Conservation (phyloP, 306 rosid genomes). For the Vigna angularis region DNA sequence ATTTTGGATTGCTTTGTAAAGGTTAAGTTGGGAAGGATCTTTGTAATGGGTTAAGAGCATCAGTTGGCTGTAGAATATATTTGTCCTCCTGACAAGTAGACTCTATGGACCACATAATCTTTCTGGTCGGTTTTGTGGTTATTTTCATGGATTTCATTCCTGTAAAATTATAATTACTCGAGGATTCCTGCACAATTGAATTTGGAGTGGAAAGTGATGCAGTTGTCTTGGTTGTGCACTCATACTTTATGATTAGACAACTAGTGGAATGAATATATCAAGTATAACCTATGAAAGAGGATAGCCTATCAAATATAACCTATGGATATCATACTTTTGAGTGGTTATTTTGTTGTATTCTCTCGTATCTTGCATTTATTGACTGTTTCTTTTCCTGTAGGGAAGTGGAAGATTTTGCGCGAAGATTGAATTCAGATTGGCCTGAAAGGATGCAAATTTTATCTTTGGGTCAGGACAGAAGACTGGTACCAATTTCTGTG, state of each 20-base stretch:
- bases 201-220: neutral
- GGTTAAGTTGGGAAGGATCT: too few relatives aligned
- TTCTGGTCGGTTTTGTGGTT: slow-evolving; percentile 12
- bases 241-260: slow-evolving; percentile 17
- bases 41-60: neutral
- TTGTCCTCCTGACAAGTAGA: slow-evolving; percentile 9
- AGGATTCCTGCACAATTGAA: slow-evolving; percentile 2
- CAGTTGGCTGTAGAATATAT: neutral
- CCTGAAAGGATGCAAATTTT: slow-evolving; percentile 88
- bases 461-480: slow-evolving; percentile 79
- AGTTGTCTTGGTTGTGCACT: slow-evolving; percentile 13
- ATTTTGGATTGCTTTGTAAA: too few relatives aligned
- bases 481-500: slow-evolving; percentile 61
- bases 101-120: slow-evolving; percentile 18
- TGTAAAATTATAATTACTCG: slow-evolving; percentile 9
- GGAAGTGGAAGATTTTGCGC: slow-evolving; percentile 94
- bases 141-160: slow-evolving; percentile 6
- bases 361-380: neutral
- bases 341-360: neutral
- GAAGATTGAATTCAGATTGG: slow-evolving; percentile 92
- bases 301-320: neutral
- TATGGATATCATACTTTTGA: neutral
- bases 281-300: slow-evolving; percentile 4
- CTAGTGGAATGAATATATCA: slow-evolving; percentile 11
- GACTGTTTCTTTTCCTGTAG: slow-evolving; percentile 47